Conservation (phyloP, 192 early-diverging fungal species). For the Thoreauomyces humboldtii region DNA sequence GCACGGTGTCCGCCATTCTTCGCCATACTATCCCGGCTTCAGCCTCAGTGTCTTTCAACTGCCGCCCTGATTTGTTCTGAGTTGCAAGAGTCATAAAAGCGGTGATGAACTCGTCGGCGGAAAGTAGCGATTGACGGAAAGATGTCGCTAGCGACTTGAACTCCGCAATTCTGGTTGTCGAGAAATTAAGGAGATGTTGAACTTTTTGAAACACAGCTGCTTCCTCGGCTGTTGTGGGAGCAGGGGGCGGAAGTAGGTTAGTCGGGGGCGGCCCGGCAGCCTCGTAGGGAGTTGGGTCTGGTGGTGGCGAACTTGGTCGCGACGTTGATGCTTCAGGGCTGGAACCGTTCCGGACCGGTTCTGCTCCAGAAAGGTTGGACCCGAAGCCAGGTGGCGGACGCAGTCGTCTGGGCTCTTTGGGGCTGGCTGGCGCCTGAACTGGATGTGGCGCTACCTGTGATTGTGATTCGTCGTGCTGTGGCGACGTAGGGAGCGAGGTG, state of each 20-base stretch:
- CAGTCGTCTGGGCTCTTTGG: slow-evolving; percentile 11
- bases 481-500: not conserved
- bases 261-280: not conserved
- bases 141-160: slow-evolving; percentile 43
- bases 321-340: not conserved
- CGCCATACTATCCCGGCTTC: slow-evolving; percentile 46
- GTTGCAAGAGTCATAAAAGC: slow-evolving; percentile 33
- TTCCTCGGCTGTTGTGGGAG: slow-evolving; percentile 1
- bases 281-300: slow-evolving; percentile 3
- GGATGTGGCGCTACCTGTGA: not conserved
- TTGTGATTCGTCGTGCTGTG: not conserved
- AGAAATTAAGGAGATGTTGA: slow-evolving; percentile 37
- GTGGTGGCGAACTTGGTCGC: no score
- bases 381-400: slow-evolving; percentile 50
- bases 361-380: slow-evolving; percentile 26
- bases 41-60: slow-evolving; percentile 24
- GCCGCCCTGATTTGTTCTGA: slow-evolving; percentile 15
- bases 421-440: not conserved
- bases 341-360: not conserved
- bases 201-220: slow-evolving; percentile 35
- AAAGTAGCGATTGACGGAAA: slow-evolving; percentile 25
- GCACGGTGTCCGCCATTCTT: slow-evolving; percentile 43
- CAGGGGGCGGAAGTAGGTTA: not conserved
- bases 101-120: slow-evolving; percentile 38
- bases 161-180: slow-evolving; percentile 31